A percentile compares a stretch with the other conserved stretches of the same genome.
Evolutionary conservation across 1,139 yeast species (phyloP).

Genomic region (Casaregolazyma lundiana): DNA sequence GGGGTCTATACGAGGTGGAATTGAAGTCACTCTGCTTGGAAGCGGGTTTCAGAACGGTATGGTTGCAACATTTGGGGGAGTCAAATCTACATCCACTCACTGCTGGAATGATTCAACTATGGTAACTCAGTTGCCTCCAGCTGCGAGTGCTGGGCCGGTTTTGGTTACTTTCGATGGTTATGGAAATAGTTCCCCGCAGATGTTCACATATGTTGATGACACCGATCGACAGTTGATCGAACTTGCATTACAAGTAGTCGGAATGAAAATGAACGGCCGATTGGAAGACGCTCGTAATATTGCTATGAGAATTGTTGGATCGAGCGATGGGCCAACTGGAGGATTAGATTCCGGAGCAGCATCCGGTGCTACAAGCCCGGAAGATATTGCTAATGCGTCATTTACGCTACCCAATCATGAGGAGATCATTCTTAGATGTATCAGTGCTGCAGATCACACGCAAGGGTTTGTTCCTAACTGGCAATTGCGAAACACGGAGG

Average conservation of each 20-base stretch:
- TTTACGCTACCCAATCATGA: slow-evolving; percentile 21
- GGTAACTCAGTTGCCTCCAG: slow-evolving; percentile 90
- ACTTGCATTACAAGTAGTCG: slow-evolving; percentile 88
- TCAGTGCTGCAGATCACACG: slow-evolving; percentile 24
- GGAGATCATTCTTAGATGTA: slow-evolving; percentile 26
- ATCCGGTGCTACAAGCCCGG: slow-evolving; percentile 10
- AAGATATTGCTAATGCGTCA: slow-evolving; percentile 10
- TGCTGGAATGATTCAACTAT: slow-evolving; percentile 96
- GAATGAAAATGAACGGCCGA: slow-evolving; percentile 90
- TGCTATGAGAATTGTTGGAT: slow-evolving; percentile 70
- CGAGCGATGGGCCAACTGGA: slow-evolving; percentile 12
- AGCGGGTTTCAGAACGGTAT: slow-evolving; percentile 79
- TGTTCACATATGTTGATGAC: slow-evolving; percentile 88
- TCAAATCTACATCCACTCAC: slow-evolving; percentile 79
- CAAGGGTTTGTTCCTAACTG: slow-evolving; percentile 48
- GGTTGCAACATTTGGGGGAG: slow-evolving; percentile 79
- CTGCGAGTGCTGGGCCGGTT: slow-evolving; percentile 84
- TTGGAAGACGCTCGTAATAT: slow-evolving; percentile 88
- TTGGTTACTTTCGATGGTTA: slow-evolving; percentile 64
- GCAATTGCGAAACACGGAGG: slow-evolving; percentile 74
- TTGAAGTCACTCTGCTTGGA: slow-evolving; percentile 87
- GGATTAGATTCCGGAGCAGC: slow-evolving; percentile 1
- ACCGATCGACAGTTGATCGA: slow-evolving; percentile 90
- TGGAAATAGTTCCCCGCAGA: slow-evolving; percentile 40
- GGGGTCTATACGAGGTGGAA: slow-evolving; percentile 94